Base-by-base conservation (phyloP, 345 rosid species). In the Clausena lansium region DNA sequence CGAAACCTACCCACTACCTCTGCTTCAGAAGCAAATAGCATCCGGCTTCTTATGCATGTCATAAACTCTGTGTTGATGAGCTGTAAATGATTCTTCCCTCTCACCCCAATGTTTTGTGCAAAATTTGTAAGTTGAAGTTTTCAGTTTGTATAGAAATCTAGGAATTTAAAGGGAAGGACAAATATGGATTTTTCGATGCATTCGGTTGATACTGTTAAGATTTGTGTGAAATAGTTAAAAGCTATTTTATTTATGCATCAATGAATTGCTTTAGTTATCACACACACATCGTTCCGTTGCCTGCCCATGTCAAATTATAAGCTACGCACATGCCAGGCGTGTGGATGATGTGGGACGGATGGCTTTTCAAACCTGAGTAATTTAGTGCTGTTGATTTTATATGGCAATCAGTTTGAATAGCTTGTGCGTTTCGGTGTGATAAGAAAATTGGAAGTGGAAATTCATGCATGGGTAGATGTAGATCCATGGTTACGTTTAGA, bases 11-110 rank as follows among this genome's bases (percentile, higher is more conserved):
- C 91, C 20, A 54, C 85, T 2, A 36, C 70, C 62, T 80, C 89
- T 5, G 80, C 88, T 67, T 62, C 90, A 3, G 94, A 90, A 75
- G 70, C 68, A 7, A 57, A 82, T 60, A 81, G 78, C 82, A 87
- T 89, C 54, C 89, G 94, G 2, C 69, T 92, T 66, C 91, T 92
- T 25, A 84, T 82, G 87, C 90, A 85, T 63, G 88, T 92, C 73
- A 84, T 90, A 78, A 83, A 88, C 81, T 87, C 87, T 0, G 81
- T 88, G 79, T 77, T 89, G 70, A 70, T 67, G 81, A 78, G 83
- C 77, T 74, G 86, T 81, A 90, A 89, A 85, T 89, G 90, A 89
- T 84, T 71, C 17, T 76, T 72, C 67, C 69, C 65, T 39, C n/a
- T 27, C 66, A 13, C 27, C n/a, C 5, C 22, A 19, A 15, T 54